These are phyloP conservation scores for Barbarea vulgaris DNA, from an alignment of 345 rosid species.

Conservation along the genomic window DNA sequence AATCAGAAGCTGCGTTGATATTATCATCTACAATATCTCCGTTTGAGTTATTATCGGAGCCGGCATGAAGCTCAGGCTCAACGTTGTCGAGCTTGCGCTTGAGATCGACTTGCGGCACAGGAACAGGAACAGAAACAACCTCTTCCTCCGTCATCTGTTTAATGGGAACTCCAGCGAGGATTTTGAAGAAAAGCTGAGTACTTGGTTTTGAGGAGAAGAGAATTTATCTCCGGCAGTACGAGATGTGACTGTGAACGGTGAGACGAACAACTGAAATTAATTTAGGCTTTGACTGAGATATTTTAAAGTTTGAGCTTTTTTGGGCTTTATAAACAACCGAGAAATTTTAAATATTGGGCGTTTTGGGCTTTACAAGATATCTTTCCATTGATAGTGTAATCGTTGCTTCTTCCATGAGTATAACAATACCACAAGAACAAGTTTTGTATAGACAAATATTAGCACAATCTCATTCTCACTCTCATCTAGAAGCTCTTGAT, in stretches of 20 bases:
- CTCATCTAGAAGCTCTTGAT: too few relatives aligned
- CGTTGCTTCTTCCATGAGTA: too few relatives aligned
- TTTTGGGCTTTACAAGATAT: too few relatives aligned
- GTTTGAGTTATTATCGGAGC: neutral
- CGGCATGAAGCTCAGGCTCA: slow-evolving; percentile 37
- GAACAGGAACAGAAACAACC: slow-evolving; percentile 41
- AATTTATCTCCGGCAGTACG: neutral
- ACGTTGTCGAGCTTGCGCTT: slow-evolving; percentile 75
- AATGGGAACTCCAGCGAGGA: neutral
- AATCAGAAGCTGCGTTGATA: slow-evolving; percentile 36
- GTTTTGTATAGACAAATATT: too few relatives aligned
- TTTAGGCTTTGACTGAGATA: neutral
- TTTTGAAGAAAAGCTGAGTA: neutral
- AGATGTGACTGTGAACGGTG: neutral
- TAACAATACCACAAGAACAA: too few relatives aligned
- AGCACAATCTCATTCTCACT: too few relatives aligned
- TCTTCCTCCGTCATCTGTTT: slow-evolving; percentile 66
- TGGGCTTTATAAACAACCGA: neutral
- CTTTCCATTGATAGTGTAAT: too few relatives aligned
- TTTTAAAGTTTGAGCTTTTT: neutral
- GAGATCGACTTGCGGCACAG: slow-evolving; percentile 52
- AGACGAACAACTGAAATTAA: neutral
- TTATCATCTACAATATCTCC: slow-evolving; percentile 26
- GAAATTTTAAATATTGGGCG: too few relatives aligned
- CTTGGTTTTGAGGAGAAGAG: slow-evolving; percentile 25